Evolutionary conservation across 768 basidiomycete species (phyloP).

Genomic region (Russula abietina): DNA sequence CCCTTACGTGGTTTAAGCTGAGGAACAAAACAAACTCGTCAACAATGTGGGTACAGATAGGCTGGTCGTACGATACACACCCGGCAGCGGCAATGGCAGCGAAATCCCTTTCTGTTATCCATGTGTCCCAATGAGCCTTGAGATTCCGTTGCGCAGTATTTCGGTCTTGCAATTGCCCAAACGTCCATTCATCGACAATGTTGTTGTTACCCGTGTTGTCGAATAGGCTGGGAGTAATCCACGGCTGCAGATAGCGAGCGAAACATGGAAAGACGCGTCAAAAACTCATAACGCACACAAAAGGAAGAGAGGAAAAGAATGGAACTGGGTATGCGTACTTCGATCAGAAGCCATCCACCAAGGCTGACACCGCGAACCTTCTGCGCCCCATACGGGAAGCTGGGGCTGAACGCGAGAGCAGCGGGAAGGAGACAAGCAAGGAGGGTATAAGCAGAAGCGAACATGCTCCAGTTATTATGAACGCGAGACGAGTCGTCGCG

Average conservation of each 20-base stretch:
- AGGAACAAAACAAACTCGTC: slow-evolving; percentile 10
- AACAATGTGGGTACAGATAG: background rate
- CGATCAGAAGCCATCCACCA: slow-evolving; percentile 57
- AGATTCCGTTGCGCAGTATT: slow-evolving; percentile 46
- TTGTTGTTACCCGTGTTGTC: slow-evolving; percentile 53
- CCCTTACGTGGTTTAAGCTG: slow-evolving; percentile 74
- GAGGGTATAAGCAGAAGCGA: background rate
- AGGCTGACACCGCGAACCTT: slow-evolving; percentile 82
- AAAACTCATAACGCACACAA: background rate
- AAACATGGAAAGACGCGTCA: background rate
- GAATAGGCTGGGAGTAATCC: slow-evolving; percentile 75
- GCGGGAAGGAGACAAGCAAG: background rate
- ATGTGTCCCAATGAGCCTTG: slow-evolving; percentile 70
- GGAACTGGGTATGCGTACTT: slow-evolving; percentile 32
- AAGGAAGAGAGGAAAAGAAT: too few species aligned
- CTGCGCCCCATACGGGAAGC: slow-evolving; percentile 67
- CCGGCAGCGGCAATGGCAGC: slow-evolving; percentile 67
- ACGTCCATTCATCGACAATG: slow-evolving; percentile 77
- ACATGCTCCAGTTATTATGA: background rate
- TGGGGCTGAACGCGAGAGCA: slow-evolving; percentile 35
- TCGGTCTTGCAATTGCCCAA: slow-evolving; percentile 54
- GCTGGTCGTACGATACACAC: slow-evolving; percentile 35
- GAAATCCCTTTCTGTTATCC: slow-evolving; percentile 82
- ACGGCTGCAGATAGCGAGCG: slow-evolving; percentile 41
- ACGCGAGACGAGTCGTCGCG: background rate